Evolutionary conservation across 768 basidiomycete species (phyloP), one percentile per base, ranked within the genome.

Genomic region (Goffeauzyma gilvescens): DNA sequence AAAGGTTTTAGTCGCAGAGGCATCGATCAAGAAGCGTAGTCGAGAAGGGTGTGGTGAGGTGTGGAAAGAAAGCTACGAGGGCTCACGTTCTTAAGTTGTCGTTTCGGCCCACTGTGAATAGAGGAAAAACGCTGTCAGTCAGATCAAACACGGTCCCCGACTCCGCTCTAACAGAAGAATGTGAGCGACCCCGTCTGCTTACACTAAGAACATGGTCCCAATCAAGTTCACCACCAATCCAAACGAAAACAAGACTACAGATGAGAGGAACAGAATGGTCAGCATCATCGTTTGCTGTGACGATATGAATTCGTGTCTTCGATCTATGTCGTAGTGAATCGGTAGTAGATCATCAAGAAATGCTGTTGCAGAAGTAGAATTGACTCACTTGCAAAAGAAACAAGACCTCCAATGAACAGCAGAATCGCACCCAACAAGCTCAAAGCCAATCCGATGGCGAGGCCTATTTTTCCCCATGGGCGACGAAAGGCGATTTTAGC

Each of bases 121-220:
- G 36, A 41, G 26, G 6, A 28, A 32, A 32, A 35, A 32, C n/a
- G 18, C 17, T 32, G 18, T 26, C 22, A 12, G 18, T 41, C 28
- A 20, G 26, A 15, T 17, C n/a, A n/a, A n/a, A n/a, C n/a, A n/a
- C n/a, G n/a, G n/a, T n/a, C n/a, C n/a, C n/a, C n/a, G n/a, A n/a
- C n/a, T n/a, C n/a, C n/a, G n/a, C n/a, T n/a, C n/a, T n/a, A n/a
- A n/a, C n/a, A n/a, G n/a, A n/a, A n/a, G n/a, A n/a, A n/a, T n/a
- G n/a, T n/a, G n/a, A n/a, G n/a, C n/a, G n/a, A n/a, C n/a, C n/a
- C n/a, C n/a, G n/a, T n/a, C n/a, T n/a, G n/a, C 82, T 55, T 63
- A 86, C 84, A 90, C 75, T 57, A 90, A 66, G 68, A 93, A 90
- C 0, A 86, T 86, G 0, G 86, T 90, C 32, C 85, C 86, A 41